A percentile compares a stretch with the other conserved stretches of the same genome.
Evolutionary conservation across 306 rosid species (phyloP).

Genomic region (Prunus salicina): DNA sequence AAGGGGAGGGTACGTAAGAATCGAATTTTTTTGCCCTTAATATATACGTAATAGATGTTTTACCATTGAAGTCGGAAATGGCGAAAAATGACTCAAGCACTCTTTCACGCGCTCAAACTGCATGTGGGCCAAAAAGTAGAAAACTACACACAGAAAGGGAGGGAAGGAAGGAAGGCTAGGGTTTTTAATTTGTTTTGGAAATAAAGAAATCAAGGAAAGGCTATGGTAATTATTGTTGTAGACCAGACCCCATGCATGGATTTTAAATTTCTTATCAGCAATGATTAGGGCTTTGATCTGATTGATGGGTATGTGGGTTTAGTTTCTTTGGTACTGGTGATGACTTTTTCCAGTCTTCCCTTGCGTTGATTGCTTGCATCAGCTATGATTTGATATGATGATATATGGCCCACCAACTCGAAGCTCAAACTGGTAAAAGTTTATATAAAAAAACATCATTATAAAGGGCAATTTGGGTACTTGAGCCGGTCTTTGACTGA

Average conservation of each 20-base stretch:
- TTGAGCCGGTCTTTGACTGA: constrained; percentile 18
- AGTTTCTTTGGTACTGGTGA: constrained; percentile 9
- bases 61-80: no score
- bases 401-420: not conserved
- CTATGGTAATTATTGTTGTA: not conserved
- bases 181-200: no score
- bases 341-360: not conserved
- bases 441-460: not conserved
- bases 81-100: no score
- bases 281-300: constrained; percentile 58
- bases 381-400: constrained; percentile 8
- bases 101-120: no score
- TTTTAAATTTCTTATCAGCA: constrained; percentile 42
- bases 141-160: no score
- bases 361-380: constrained; percentile 23
- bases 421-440: not conserved
- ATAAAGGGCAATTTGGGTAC: constrained; percentile 27
- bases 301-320: constrained; percentile 28
- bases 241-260: constrained; percentile 17
- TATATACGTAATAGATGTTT: no score
- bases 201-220: no score
- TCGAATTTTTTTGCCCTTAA: no score
- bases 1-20: no score
- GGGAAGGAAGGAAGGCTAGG: no score
- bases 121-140: no score